Evolutionary conservation across 805 yeast species (phyloP), one percentile per base, ranked within the genome.

Genomic region (Ogataea wickerhamii): DNA sequence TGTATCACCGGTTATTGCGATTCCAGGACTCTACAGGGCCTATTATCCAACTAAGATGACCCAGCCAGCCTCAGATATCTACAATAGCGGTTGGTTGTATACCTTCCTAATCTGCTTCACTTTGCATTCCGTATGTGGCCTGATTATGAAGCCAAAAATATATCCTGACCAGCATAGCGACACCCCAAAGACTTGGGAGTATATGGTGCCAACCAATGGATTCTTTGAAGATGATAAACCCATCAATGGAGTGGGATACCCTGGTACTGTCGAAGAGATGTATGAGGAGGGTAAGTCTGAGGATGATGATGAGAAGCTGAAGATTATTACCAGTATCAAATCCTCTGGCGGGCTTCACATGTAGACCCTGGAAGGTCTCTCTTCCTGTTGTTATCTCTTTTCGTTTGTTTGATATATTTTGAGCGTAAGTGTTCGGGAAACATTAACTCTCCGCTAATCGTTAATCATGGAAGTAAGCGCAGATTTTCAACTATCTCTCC

Each of bases 11-110:
- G 36, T 46, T 7, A 32, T 51, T 16, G 54, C 50, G 11, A 53
- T 54, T 29, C 56, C 56, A 6, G 58, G 59, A 25, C 36, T 54
- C 30, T 55, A 54, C 37, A 48, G 54, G 11, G 55, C 56, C 22
- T 47, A 47, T 18, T 42, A 50, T 13, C 48, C 56, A 7, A 31
- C 32, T n/a, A 37, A 41, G n/a, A 25, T 45, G 22, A 22, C 49
- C 17, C 38, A 33, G n/a, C 21, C 43, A 14, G 51, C 53, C 8
- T 38, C 37, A 18, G 45, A 51, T 32, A 51, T 49, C 28, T 49
- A 49, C 26, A 40, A 37, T 16, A 36, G 47, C 29, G 52, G 55
- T 20, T 51, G 55, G 53, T 31, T 51, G 13, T 39, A 44, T 38
- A 47, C 53, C 11, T 44, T 47, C 14, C 6, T 48, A 20, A 28